Evolutionary conservation across 768 basidiomycete genomes (phyloP).

Genomic region (Termitomyces sp.): DNA sequence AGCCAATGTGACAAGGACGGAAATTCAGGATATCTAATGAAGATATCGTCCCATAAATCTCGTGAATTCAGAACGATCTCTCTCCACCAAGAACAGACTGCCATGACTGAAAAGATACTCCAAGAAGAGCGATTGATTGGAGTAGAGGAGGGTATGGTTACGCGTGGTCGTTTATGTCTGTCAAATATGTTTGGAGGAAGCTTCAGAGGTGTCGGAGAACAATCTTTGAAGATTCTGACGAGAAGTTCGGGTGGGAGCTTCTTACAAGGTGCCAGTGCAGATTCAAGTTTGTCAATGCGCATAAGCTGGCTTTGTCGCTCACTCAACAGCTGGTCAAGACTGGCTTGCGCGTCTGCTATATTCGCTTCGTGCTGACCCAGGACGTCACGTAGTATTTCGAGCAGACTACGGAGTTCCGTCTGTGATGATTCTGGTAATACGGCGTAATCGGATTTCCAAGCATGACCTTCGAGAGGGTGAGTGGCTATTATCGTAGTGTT

Average conservation of each 20-base stretch:
- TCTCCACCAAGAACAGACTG: constrained; percentile 5
- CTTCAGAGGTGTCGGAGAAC: not conserved
- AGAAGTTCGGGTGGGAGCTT: constrained; percentile 5
- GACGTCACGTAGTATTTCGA: not conserved
- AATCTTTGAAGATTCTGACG: not conserved
- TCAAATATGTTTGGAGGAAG: not conserved
- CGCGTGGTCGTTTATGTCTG: not conserved
- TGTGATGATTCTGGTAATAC: not conserved
- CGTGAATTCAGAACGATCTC: not conserved
- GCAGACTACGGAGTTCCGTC: not conserved
- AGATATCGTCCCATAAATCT: constrained; percentile 1
- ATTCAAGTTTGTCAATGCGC: constrained; percentile 1
- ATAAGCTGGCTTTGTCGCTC: not conserved
- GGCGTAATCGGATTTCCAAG: not conserved
- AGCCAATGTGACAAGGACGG: too few species aligned
- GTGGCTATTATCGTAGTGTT: not conserved
- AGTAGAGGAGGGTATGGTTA: not conserved
- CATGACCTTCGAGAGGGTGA: constrained; percentile 1
- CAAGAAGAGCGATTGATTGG: not conserved
- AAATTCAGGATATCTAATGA: not conserved
- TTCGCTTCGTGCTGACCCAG: not conserved
- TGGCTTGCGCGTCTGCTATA: not conserved
- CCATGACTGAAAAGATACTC: not conserved
- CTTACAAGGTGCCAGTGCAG: constrained; percentile 1
- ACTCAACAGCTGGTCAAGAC: not conserved